Percentiles rank a stretch among this genome's conserved stretches.
These are phyloP conservation scores for Pelagomonas calceolata DNA, from an alignment of 108 stramenopile genomes.

Conservation along the genomic window DNA sequence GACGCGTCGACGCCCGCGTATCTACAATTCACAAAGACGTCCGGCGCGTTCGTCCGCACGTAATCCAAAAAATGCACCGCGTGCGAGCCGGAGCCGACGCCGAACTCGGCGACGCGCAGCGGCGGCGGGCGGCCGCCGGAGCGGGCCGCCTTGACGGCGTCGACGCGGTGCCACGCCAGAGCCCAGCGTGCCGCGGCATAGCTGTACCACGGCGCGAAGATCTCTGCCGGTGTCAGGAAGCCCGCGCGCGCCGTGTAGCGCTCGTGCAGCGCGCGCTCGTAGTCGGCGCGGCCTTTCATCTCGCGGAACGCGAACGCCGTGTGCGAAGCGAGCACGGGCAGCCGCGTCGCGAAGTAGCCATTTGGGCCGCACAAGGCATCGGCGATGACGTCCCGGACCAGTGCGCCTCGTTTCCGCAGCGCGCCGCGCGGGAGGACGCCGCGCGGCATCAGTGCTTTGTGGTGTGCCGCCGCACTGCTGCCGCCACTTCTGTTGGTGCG, in stretches of 20 bases:
- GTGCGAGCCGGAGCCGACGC: slow-evolving; percentile 10
- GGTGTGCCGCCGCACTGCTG: no score
- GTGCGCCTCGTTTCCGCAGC: slow-evolving; percentile 3
- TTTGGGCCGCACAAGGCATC: slow-evolving; percentile 6
- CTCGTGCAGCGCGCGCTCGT: neutral
- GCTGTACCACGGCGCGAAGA: slow-evolving; percentile 11
- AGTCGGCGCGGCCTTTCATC: slow-evolving; percentile 3
- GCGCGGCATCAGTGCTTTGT: no score
- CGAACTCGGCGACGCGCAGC: slow-evolving; percentile 10
- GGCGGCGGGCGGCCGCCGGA: neutral
- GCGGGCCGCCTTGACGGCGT: neutral
- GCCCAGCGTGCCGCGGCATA: slow-evolving; percentile 1
- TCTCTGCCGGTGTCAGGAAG: slow-evolving; percentile 11
- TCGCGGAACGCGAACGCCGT: slow-evolving; percentile 5
- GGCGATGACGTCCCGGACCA: slow-evolving; percentile 12
- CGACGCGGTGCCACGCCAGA: neutral
- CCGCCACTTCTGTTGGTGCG: no score
- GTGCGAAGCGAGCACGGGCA: slow-evolving; percentile 8
- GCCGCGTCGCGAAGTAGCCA: neutral
- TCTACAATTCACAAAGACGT: neutral
- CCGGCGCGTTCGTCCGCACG: slow-evolving; percentile 3
- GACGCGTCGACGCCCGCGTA: slow-evolving; percentile 2
- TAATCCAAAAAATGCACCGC: slow-evolving; percentile 11
- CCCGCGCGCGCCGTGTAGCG: slow-evolving; percentile 5
- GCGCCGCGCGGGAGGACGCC: no score